Base-by-base conservation (phyloP, 805 yeast species). In the Candida chauliodis region DNA sequence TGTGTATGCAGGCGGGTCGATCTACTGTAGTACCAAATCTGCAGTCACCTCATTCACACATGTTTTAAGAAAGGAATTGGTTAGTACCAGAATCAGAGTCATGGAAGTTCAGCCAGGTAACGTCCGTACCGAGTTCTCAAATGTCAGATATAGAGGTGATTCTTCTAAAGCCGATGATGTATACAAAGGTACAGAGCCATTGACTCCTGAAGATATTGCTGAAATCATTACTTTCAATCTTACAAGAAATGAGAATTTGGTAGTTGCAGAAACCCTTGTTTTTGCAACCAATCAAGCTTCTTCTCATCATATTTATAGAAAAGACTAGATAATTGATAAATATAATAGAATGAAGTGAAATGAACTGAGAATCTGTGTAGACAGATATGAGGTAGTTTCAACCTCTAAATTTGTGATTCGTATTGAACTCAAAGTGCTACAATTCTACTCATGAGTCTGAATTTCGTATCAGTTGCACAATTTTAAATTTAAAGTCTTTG, bases 31-130 rank as follows among this genome's bases (percentile, higher is more conserved):
- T 9, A 48, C 65, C 34, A 65, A 65, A 46, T 58, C 68, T 1
- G 64, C 66, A 6, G 65, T 65, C 13, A 55, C 54, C 23, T 61
- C 45, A 33, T 65, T 65, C 42, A 45, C 66, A 3, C 52, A 53
- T 23, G 36, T 63, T 2, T 60, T 65, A 45, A 55, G 71, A 42
- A 63, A 63, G 43, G 71, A 65, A 42, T 49, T 58, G 43, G 58
- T 65, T 41, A 51, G 47, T 45, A 63, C 69, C 14, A 51, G 44
- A 19, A 61, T 65, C 36, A 52, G 71, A 40, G 65, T 63, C 11
- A 41, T 63, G 45, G 69, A 63, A 49, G 62, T 63, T 15, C 66
- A 61, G 40, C 71, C 71, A 2, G 71, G 71, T 40, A 66, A 66
- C 11, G 71, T 65, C 5, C 54, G 55, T 41, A 65, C 71, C 15